phyloP scores from a whole-genome alignment of 2,329 filamentous ascomycete genomes.

The Aphanocladium album region DNA sequence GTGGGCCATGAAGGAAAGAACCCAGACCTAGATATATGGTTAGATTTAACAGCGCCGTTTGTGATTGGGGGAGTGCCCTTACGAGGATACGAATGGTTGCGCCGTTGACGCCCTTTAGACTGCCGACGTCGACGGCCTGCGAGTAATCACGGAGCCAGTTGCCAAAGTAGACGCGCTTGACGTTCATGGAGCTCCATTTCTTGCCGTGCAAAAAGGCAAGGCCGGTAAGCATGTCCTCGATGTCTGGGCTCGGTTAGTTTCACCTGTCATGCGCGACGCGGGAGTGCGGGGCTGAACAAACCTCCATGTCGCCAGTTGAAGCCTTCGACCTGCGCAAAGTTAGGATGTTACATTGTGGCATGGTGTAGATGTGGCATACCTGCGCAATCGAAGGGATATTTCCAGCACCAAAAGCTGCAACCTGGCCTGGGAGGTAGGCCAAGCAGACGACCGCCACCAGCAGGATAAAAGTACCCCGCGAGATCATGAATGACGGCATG shows the following conservation, averaged over 20 bases:
- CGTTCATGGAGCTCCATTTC: conserved; percentile 77
- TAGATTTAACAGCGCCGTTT: not conserved
- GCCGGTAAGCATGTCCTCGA: conserved; percentile 76
- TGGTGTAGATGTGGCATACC: conserved; percentile 21
- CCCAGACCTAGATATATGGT: conserved; percentile 53
- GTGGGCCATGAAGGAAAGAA: conserved; percentile 75
- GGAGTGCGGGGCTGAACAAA: conserved; percentile 22
- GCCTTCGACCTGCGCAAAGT: conserved; percentile 53
- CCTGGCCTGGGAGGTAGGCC: conserved; percentile 51
- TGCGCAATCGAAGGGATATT: conserved; percentile 63
- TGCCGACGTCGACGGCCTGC: conserved; percentile 76
- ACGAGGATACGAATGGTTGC: conserved; percentile 72
- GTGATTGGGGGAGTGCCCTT: conserved; percentile 15
- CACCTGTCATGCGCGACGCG: not conserved
- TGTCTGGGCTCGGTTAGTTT: conserved; percentile 43
- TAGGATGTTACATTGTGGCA: not conserved
- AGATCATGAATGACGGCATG: conserved; percentile 45
- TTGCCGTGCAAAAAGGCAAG: conserved; percentile 73
- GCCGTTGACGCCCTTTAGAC: conserved; percentile 71
- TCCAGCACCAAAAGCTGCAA: conserved; percentile 61
- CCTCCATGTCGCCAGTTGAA: conserved; percentile 67
- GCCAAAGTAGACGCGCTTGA: conserved; percentile 77
- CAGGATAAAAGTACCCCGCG: conserved; percentile 48
- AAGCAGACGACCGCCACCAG: conserved; percentile 46
- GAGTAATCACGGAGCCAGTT: conserved; percentile 87